phyloP scores from a whole-genome alignment of 768 basidiomycete species.

The Kondoa subrosea region DNA sequence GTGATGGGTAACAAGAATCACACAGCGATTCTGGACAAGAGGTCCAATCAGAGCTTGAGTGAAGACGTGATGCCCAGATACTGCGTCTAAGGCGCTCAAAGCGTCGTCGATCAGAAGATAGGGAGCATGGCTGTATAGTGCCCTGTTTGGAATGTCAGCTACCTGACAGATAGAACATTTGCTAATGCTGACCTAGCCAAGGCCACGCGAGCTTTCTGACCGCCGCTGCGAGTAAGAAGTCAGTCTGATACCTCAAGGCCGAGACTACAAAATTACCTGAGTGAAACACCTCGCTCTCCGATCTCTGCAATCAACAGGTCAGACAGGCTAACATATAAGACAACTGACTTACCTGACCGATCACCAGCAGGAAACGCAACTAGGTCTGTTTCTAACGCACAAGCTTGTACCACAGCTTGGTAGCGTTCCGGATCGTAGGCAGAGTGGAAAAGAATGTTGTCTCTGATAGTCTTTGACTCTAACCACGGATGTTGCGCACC shows the following conservation, averaged over 20 bases:
- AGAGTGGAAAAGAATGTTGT: constrained; percentile 8
- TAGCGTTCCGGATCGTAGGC: constrained; percentile 48
- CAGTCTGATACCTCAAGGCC: background rate
- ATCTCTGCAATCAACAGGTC: constrained; percentile 13
- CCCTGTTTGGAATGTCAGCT: constrained; percentile 63
- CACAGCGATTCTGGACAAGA: constrained; percentile 57
- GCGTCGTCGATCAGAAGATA: constrained; percentile 64
- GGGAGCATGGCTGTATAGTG: constrained; percentile 47
- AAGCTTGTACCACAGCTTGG: constrained; percentile 55
- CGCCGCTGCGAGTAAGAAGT: background rate
- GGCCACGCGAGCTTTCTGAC: background rate
- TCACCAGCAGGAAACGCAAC: constrained; percentile 57
- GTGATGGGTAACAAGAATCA: constrained; percentile 85
- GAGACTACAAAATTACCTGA: constrained; percentile 2
- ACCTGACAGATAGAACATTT: constrained; percentile 28
- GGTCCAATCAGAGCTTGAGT: constrained; percentile 63
- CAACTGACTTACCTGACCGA: constrained; percentile 37
- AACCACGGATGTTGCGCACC: constrained; percentile 2
- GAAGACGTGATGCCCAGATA: constrained; percentile 67
- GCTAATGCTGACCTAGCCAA: background rate
- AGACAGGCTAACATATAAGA: background rate
- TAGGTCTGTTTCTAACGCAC: constrained; percentile 56
- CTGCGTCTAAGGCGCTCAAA: constrained; percentile 37
- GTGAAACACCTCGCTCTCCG: constrained; percentile 24
- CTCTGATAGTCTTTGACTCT: background rate